Evolutionary conservation across 176 grass and related monocot species (phyloP), one percentile per base, ranked within the genome.

Genomic region (Avena insularis): DNA sequence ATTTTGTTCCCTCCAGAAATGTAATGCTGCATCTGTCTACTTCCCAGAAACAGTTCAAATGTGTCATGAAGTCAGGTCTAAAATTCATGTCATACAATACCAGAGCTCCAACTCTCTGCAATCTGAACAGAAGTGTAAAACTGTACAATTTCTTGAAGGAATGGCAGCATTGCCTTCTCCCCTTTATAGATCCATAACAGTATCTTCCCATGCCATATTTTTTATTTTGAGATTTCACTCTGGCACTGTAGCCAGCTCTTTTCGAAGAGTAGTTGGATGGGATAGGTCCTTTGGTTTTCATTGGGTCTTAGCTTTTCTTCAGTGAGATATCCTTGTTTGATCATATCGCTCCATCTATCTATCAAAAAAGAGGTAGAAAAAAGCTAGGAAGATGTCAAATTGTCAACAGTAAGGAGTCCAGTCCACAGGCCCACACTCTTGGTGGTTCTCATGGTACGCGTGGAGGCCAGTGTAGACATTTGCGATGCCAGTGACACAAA

Each of bases 231-330:
- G 19, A 86, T 46, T 47, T 86, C 78, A 89, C 56, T 79, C 77
- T 58, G 82, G 80, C 66, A 75, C 85, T 48, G 80, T 57, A 12
- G 35, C 1, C 75, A 91, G 77, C 48, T 91, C 81, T 68, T 93
- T 91, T 75, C 71, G 77, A 20, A 87, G 67, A 70, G 83, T 93
- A 43, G 87, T 90, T 8, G 89, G 87, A 56, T 90, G 5, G 89
- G 87, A 56, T 91, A 90, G 19, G 83, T 90, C 59, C 76, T 61
- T 56, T 79, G 87, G 51, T 73, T 79, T 35, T 93, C 90, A 0
- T 71, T 88, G 12, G 88, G 88, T 58, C 78, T 89, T 58, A 95
- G 84, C 84, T 98, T 92, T 84, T 43, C 40, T 43, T 7, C 40
- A 43, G 40, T 43, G 6, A 43, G 40, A 43, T 43, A 6, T 43